Evolutionary conservation across 73 alveolate species (phyloP), one percentile per base, ranked within the genome.

Genomic region (Blepharisma japonicum): DNA sequence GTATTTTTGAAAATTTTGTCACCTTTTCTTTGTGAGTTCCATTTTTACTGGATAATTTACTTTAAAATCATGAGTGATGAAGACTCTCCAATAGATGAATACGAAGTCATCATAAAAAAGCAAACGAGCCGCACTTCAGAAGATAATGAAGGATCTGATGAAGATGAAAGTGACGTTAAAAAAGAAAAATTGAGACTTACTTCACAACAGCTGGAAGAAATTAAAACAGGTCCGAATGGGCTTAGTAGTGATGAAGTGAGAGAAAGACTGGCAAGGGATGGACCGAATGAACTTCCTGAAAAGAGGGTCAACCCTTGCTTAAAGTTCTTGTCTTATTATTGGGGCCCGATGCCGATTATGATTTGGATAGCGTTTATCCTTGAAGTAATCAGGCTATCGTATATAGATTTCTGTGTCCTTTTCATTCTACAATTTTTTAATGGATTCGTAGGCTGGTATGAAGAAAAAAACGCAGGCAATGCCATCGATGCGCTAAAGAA

Each of bases 311-410:
- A 66, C 77, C 77, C 77, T 4, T 66, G 45, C 55, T 20, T 66
- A 20, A 66, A 66, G 55, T 66, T 66, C 71, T 27, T 66, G 20
- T 11, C 39, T 20, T 66, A 66, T 20, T 66, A 66, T 4, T 66
- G 77, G 77, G 77, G 77, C 61, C 77, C 77, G 4, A 66, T 66
- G 77, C 77, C 77, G n/a, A 14, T 9, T 27, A 66, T 66, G 77
- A 66, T 66, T 27, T 66, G 77, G 77, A 14, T n/a, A 9, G 77
- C 61, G 27, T 14, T 53, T 53, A 66, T 66, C 21, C n/a, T 66
- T 9, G 77, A 66, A 23, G 39, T 66, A 21, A 27, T 66, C 20
- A 11, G 53, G 14, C 55, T 1, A 20, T 9, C 45, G 20, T 66
- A 14, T 14, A 53, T 53, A 53, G 67, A 53, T 20, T 53, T 53